A percentile compares a stretch with the other conserved stretches of the same genome.
Evolutionary conservation across 106 monocot genomes (phyloP).

Genomic region (Dendrobium catenatum): DNA sequence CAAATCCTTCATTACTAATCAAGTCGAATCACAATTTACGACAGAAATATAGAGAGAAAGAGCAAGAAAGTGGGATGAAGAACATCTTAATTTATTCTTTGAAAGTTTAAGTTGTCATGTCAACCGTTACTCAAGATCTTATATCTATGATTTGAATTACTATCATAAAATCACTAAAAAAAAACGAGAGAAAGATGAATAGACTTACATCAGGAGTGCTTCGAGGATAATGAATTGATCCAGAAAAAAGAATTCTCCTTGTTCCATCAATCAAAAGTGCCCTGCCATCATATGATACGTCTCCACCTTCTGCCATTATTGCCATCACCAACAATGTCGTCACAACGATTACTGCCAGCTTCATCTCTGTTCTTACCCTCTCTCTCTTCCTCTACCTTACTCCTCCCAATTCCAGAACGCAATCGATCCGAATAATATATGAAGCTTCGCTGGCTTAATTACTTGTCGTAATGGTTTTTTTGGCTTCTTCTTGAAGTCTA

Average conservation of each 20-base stretch:
- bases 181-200: background rate
- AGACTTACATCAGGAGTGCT: constrained; percentile 58
- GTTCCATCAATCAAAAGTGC: constrained; percentile 46
- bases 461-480: background rate
- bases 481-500: background rate
- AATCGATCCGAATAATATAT: background rate
- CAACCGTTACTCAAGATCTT: too few species aligned
- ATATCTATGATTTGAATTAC: too few species aligned
- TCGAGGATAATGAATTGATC: constrained; percentile 70
- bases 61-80: background rate
- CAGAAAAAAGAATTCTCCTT: constrained; percentile 60
- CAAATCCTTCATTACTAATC: background rate
- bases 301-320: background rate
- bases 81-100: too few species aligned
- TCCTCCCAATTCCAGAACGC: background rate
- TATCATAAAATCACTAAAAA: too few species aligned
- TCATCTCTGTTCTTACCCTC: background rate
- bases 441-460: background rate
- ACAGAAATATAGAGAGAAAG: constrained; percentile 7
- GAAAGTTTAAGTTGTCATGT: too few species aligned
- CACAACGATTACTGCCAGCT: background rate
- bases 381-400: background rate
- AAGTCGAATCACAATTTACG: background rate
- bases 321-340: background rate
- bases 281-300: constrained; percentile 45